These are phyloP conservation scores for Cordyceps farinosa DNA, from an alignment of 2,329 filamentous ascomycete genomes.

Conservation along the genomic window DNA sequence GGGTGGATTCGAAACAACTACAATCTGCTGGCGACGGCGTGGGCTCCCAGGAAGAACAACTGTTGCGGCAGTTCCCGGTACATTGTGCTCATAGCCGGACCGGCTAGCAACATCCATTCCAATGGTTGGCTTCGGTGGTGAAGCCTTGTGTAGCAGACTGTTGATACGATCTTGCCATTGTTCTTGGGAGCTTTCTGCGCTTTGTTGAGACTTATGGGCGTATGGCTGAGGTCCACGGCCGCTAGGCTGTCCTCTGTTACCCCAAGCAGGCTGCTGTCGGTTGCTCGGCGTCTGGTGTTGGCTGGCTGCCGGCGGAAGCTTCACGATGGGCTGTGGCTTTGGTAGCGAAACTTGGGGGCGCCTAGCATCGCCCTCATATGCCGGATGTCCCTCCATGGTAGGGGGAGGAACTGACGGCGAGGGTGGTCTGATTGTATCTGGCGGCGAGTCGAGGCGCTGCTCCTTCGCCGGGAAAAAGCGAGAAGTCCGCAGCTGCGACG, in stretches of 20 bases:
- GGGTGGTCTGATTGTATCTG: constrained; percentile 42
- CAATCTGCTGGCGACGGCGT: not conserved
- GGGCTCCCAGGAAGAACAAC: constrained; percentile 59
- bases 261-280: constrained; percentile 33
- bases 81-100: constrained; percentile 57
- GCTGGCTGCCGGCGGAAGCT: constrained; percentile 59
- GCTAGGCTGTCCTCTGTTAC: constrained; percentile 27
- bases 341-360: constrained; percentile 70
- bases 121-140: constrained; percentile 51
- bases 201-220: constrained; percentile 17
- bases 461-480: constrained; percentile 60
- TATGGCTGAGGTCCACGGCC: constrained; percentile 14
- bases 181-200: constrained; percentile 36
- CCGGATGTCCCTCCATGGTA: constrained; percentile 66
- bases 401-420: constrained; percentile 72
- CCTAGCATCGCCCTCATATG: constrained; percentile 61
- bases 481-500: constrained; percentile 50
- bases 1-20: constrained; percentile 8
- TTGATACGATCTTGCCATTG: constrained; percentile 85
- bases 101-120: constrained; percentile 68
- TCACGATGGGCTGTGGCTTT: constrained; percentile 70
- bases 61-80: constrained; percentile 53
- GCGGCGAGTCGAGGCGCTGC: constrained; percentile 37
- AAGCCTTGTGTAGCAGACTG: constrained; percentile 66
- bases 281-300: constrained; percentile 20